A percentile compares a stretch with the other conserved stretches of the same genome.
Evolutionary conservation across 208 protist species (phyloP).

Genomic region (Trypanosoma cruzi): DNA sequence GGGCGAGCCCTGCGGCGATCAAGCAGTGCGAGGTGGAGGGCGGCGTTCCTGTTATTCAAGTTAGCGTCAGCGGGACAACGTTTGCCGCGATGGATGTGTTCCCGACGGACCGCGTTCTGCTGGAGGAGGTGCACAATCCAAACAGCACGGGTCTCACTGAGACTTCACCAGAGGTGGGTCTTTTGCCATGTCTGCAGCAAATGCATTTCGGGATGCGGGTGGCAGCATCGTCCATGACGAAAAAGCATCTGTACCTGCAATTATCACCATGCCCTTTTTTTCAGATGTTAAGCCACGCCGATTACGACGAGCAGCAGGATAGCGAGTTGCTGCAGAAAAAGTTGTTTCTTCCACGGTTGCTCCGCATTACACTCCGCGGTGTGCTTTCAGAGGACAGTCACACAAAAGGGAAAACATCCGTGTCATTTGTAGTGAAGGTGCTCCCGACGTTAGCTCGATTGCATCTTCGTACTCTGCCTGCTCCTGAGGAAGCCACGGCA

Average conservation of each 20-base stretch:
- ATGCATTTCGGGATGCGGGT: slow-evolving; percentile 53
- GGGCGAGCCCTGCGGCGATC: slow-evolving; percentile 44
- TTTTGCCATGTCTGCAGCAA: slow-evolving; percentile 59
- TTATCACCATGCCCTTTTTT: slow-evolving; percentile 70
- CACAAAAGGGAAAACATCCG: slow-evolving; percentile 23
- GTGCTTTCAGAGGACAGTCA: slow-evolving; percentile 69
- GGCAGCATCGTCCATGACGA: slow-evolving; percentile 32
- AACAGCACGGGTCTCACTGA: slow-evolving; percentile 25
- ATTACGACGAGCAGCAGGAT: slow-evolving; percentile 88
- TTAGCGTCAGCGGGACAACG: slow-evolving; percentile 61
- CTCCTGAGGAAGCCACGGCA: slow-evolving; percentile 7
- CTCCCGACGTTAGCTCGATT: slow-evolving; percentile 78
- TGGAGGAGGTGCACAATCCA: slow-evolving; percentile 80
- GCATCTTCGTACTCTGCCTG: slow-evolving; percentile 52
- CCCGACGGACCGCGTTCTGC: slow-evolving; percentile 34
- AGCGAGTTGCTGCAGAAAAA: slow-evolving; percentile 58
- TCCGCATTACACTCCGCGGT: slow-evolving; percentile 62
- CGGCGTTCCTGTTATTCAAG: slow-evolving; percentile 55
- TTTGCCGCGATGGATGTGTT: slow-evolving; percentile 33
- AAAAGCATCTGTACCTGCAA: slow-evolving; percentile 67
- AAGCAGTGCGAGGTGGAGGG: slow-evolving; percentile 92
- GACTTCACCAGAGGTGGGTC: slow-evolving; percentile 38
- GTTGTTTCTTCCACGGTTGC: slow-evolving; percentile 64
- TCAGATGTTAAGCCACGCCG: slow-evolving; percentile 68
- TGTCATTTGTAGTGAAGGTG: slow-evolving; percentile 65